These are phyloP conservation scores for Phaeoacremonium minimum DNA, from an alignment of 2,329 filamentous ascomycete genomes.

Conservation along the genomic window DNA sequence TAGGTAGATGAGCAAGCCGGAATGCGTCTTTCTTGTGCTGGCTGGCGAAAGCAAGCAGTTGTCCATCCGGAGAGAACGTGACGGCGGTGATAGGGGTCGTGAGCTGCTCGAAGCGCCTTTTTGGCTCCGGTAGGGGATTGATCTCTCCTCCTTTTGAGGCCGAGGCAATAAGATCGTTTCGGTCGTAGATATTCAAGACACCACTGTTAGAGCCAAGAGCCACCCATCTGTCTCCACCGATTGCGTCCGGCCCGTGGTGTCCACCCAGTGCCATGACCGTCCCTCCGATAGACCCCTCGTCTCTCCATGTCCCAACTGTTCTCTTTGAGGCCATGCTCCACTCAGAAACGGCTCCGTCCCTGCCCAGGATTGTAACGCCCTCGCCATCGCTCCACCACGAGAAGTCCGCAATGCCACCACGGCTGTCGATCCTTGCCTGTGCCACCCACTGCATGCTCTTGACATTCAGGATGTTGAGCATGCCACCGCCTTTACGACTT, in stretches of 20 bases:
- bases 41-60: conserved; percentile 82
- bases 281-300: conserved; percentile 83
- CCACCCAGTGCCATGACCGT: conserved; percentile 80
- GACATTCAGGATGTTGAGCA: conserved; percentile 80
- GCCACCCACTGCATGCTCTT: conserved; percentile 82
- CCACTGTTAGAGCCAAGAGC: conserved; percentile 82
- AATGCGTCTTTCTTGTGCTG: conserved; percentile 85
- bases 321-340: conserved; percentile 68
- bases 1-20: conserved; percentile 82
- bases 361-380: conserved; percentile 77
- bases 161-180: conserved; percentile 54
- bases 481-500: conserved; percentile 78
- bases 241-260: conserved; percentile 49
- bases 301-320: conserved; percentile 79
- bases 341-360: conserved; percentile 86
- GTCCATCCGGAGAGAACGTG: conserved; percentile 81
- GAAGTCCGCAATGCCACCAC: conserved; percentile 83
- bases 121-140: conserved; percentile 66
- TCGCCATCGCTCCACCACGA: conserved; percentile 86
- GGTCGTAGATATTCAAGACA: conserved; percentile 91
- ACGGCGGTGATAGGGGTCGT: conserved; percentile 79
- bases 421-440: conserved; percentile 75
- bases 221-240: conserved; percentile 85
- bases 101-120: conserved; percentile 75
- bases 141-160: conserved; percentile 37